A percentile compares a stretch with the other conserved stretches of the same genome.
Conservation (phyloP, 2,329 filamentous ascomycete species). For the Aspergillus japonicus region DNA sequence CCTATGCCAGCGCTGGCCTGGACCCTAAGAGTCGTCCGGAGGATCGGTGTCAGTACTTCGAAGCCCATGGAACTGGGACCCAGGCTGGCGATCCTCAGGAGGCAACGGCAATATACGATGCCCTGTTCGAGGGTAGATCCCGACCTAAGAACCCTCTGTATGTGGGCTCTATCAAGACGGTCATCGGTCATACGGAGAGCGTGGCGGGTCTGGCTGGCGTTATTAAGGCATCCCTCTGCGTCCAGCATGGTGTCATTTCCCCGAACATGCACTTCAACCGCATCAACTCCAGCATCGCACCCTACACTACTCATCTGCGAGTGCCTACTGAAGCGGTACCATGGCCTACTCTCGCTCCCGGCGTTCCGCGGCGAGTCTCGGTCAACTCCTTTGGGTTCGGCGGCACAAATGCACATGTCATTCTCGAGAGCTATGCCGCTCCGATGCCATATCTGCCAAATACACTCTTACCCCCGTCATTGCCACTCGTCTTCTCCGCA, state of each 20-base stretch:
- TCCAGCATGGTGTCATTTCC: constrained; percentile 25
- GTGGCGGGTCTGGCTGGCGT: constrained; percentile 27
- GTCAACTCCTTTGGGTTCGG: constrained; percentile 44
- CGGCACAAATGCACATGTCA: constrained; percentile 33
- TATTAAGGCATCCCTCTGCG: constrained; percentile 22
- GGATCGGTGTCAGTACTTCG: constrained; percentile 44
- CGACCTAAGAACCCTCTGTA: constrained; percentile 5
- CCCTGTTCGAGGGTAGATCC: constrained; percentile 18
- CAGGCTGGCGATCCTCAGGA: constrained; percentile 33
- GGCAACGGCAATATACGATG: constrained; percentile 25
- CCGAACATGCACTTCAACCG: constrained; percentile 27
- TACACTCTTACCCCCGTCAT: not conserved
- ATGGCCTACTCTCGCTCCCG: constrained; percentile 25
- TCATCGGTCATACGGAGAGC: constrained; percentile 17
- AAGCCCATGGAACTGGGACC: constrained; percentile 49
- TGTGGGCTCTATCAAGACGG: constrained; percentile 15
- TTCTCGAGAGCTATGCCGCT: constrained; percentile 33
- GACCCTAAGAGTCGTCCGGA: constrained; percentile 24
- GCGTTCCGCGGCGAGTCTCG: constrained; percentile 33
- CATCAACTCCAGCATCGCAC: constrained; percentile 20
- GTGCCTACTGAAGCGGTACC: constrained; percentile 19
- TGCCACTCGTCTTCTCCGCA: constrained; percentile 26
- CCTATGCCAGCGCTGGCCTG: constrained; percentile 42
- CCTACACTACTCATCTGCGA: constrained; percentile 19
- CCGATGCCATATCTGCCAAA: not conserved